Evolutionary conservation across 225 moss, liverwort and hornwort species (phyloP).

Genomic region (Rhytidiadelphus loreus): DNA sequence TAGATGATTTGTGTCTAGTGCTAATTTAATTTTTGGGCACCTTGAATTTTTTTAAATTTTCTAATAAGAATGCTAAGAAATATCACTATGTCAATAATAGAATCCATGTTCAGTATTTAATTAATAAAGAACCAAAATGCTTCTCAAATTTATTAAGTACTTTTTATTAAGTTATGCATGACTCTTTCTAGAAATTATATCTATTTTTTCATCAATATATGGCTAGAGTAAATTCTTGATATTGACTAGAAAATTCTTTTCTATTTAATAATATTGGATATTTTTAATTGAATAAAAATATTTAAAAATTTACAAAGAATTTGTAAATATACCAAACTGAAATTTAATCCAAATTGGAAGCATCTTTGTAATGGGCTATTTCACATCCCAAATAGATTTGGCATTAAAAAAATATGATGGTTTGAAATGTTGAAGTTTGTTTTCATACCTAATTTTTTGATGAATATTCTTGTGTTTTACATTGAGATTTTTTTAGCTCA

Average conservation of each 20-base stretch:
- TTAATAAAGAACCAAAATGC: background rate
- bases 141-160: background rate
- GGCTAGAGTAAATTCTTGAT: background rate
- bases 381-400: background rate
- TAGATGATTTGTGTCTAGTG: background rate
- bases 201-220: background rate
- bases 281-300: background rate
- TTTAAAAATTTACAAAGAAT: fast-evolving
- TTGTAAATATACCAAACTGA: background rate
- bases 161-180: background rate
- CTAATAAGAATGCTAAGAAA: background rate
- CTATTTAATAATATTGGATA: background rate
- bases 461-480: background rate
- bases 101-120: background rate
- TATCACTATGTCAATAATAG: background rate
- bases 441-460: background rate
- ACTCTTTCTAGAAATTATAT: too few species aligned
- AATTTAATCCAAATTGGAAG: background rate
- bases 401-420: background rate
- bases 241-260: background rate
- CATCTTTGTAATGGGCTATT: background rate
- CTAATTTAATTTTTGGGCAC: background rate
- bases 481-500: background rate
- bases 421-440: background rate
- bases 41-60: background rate